Base-by-base conservation (phyloP, 768 basidiomycete genomes). In the Kwoniella mangroviensis region DNA sequence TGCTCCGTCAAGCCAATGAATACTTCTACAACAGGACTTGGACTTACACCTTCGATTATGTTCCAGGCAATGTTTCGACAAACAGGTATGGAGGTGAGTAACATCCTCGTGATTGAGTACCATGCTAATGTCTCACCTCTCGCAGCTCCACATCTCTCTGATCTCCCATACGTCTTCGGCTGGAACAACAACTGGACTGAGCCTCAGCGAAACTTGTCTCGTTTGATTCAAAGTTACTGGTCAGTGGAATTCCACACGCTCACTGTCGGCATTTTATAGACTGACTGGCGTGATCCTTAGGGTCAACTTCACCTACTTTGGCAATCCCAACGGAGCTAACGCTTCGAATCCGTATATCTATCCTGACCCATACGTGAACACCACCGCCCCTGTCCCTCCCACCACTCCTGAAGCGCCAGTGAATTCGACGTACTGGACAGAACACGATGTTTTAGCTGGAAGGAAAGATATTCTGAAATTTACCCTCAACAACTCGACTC, bases 251-350 rank as follows among this genome's bases (percentile, higher is more conserved):
- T 1, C 26, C 17, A 10, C 15, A n/a, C 15, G 34, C 5, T n/a
- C n/a, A 41, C 17, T 9, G 12, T 54, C 11, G 54, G 2, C n/a
- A 19, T 12, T 9, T 1, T 0, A n/a, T 19, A 65, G 40, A 28
- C 49, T 55, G 41, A 68, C 45, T 42, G 22, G 2, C 42, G 22
- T 26, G 22, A 15, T 15, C 12, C 0, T 19, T 59, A 79, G 79
- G 73, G 66, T 80, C 70, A 80, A 80, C 73, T 80, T 81, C 68
- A 75, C 71, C 19, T 78, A 74, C 71, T 76, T 73, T 73, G 63
- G 71, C 43, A 71, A 79, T 62, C 76, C 78, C 42, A 74, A 75
- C 56, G 65, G 65, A 58, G 26, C 56, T 19, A 66, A 66, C 56
- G 34, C 45, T 43, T 43, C 65, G 43, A 66, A 66, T 24, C 65